phyloP scores from a whole-genome alignment of 306 rosid genomes.

The Pyrus bretschneideri region DNA sequence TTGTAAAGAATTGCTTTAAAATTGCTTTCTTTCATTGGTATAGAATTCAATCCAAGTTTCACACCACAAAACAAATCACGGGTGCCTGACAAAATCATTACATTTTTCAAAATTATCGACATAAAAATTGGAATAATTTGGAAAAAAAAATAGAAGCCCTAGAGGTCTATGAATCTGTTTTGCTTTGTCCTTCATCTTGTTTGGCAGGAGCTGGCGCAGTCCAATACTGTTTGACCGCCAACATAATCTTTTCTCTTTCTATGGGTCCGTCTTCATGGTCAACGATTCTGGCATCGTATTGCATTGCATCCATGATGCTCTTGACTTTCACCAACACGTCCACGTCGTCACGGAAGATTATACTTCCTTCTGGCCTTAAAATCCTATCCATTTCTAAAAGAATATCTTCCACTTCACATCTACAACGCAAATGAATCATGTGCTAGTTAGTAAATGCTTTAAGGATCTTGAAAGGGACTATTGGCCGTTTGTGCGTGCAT shows the following conservation, averaged over 20 bases:
- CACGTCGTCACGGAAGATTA: conserved; percentile 73
- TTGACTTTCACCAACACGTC: conserved; percentile 55
- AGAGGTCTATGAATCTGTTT: conserved; percentile 14
- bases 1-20: not conserved
- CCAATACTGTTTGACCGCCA: conserved; percentile 72
- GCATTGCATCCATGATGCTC: conserved; percentile 56
- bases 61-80: not conserved
- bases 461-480: not conserved
- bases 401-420: conserved; percentile 68
- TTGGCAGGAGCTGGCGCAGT: conserved; percentile 42
- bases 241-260: conserved; percentile 52
- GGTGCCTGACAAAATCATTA: conserved; percentile 19
- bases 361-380: conserved; percentile 67
- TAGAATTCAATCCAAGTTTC: not conserved
- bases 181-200: conserved; percentile 9
- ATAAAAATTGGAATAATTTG: conserved; percentile 9
- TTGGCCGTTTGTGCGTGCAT: too few species aligned
- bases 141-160: not conserved
- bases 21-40: not conserved
- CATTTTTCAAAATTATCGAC: conserved; percentile 16
- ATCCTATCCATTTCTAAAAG: conserved; percentile 86
- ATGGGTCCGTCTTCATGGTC: conserved; percentile 81
- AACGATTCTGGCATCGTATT: conserved; percentile 51
- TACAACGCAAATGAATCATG: conserved; percentile 24
- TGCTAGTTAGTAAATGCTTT: not conserved